Conservation (phyloP, 176 grass and related monocot species). For the Chrysopogon serrulatus region DNA sequence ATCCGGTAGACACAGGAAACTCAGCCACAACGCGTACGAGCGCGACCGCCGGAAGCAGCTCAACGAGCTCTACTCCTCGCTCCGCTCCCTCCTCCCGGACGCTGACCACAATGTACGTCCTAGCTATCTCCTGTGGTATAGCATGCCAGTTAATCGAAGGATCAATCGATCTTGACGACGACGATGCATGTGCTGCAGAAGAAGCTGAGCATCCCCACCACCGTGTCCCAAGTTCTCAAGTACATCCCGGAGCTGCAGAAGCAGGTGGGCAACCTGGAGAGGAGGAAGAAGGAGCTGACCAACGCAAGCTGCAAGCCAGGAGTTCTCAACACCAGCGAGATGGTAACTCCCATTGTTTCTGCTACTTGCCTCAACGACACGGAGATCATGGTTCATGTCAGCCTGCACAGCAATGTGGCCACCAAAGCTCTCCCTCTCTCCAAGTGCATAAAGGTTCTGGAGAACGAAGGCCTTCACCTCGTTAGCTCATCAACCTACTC, state of each 20-base stretch:
- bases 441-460: conserved; percentile 49
- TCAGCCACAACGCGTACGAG: conserved; percentile 89
- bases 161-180: background rate
- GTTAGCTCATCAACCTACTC: conserved; percentile 55
- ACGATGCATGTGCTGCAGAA: conserved; percentile 39
- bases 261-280: conserved; percentile 43
- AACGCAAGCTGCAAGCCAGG: conserved; percentile 29
- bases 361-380: conserved; percentile 48
- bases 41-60: conserved; percentile 91
- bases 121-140: background rate
- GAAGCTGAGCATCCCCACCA: conserved; percentile 81
- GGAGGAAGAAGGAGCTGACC: conserved; percentile 59
- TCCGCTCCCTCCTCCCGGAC: conserved; percentile 65
- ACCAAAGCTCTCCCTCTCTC: conserved; percentile 33
- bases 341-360: conserved; percentile 38
- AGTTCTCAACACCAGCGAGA: background rate
- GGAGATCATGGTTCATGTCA: conserved; percentile 84
- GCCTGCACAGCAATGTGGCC: conserved; percentile 31
- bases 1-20: conserved; percentile 47
- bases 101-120: conserved; percentile 44
- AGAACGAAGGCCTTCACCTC: conserved; percentile 63
- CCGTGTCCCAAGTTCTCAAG: conserved; percentile 60
- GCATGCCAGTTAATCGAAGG: background rate
- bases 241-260: conserved; percentile 90
- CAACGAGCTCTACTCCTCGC: conserved; percentile 74